phyloP scores from a whole-genome alignment of 139 green algal species.

The Tetraselmis striata region DNA sequence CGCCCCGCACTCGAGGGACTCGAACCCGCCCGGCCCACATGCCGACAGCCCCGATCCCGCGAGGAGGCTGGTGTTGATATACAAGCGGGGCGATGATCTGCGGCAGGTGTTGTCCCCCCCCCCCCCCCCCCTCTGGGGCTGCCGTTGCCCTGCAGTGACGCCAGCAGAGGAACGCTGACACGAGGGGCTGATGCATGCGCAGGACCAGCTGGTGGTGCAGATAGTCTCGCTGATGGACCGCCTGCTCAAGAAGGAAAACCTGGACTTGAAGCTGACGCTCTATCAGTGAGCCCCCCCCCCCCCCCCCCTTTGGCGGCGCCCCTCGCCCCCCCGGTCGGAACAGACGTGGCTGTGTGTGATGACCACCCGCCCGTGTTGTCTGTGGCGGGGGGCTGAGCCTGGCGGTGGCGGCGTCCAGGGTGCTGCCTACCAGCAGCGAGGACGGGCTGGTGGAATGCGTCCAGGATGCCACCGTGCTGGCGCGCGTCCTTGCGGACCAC shows the following conservation, averaged over 20 bases:
- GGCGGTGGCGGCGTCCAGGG: conserved; percentile 30
- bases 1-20: too few relatives aligned
- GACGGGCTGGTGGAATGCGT: conserved; percentile 95
- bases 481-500: conserved; percentile 72
- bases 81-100: conserved; percentile 97
- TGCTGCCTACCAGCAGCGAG: conserved; percentile 73
- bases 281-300: conserved; percentile 70
- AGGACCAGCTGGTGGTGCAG: conserved; percentile 53
- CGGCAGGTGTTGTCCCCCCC: conserved; percentile 58
- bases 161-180: too few relatives aligned
- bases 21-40: too few relatives aligned
- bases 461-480: conserved; percentile 55
- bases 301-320: too few relatives aligned
- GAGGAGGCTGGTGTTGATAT: conserved; percentile 69
- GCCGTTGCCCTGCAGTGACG: too few relatives aligned
- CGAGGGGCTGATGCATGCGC: background rate
- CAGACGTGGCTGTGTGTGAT: too few relatives aligned
- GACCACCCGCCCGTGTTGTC: too few relatives aligned
- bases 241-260: conserved; percentile 89
- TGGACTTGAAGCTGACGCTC: conserved; percentile 84
- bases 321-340: too few relatives aligned
- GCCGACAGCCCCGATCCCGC: too few relatives aligned
- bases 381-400: too few relatives aligned
- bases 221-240: conserved; percentile 96
- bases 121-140: too few relatives aligned